Percentiles rank a stretch among this genome's conserved stretches.
phyloP scores from a whole-genome alignment of 2,329 filamentous ascomycete genomes.

The Aspergillus nomiae region DNA sequence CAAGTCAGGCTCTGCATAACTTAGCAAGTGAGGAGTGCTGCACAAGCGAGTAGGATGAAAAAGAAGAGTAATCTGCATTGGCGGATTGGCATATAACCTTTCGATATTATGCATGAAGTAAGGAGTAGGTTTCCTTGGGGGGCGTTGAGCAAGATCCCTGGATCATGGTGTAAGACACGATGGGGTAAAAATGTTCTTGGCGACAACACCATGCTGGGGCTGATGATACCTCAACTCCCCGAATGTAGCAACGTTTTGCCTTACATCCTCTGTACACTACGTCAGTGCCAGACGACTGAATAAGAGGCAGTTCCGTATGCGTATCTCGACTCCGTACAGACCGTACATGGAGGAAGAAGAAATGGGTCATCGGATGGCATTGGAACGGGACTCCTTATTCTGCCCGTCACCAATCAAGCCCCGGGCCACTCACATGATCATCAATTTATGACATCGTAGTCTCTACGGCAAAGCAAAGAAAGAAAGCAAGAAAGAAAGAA shows the following conservation, averaged over 20 bases:
- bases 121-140: conserved; percentile 6
- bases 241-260: not conserved
- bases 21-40: conserved; percentile 2
- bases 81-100: conserved; percentile 1
- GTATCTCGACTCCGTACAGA: not conserved
- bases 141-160: not conserved
- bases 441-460: not conserved
- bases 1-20: conserved; percentile 1
- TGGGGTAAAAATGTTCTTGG: not conserved
- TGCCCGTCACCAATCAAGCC: not conserved
- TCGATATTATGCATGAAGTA: conserved; percentile 5
- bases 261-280: not conserved
- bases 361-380: no score
- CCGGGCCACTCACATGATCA: not conserved
- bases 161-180: not conserved
- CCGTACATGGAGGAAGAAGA: not conserved
- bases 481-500: not conserved
- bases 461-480: not conserved
- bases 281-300: not conserved
- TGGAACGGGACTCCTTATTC: not conserved
- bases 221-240: not conserved
- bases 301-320: not conserved
- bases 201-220: not conserved
- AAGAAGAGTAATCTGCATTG: not conserved
- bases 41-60: not conserved